Evolutionary conservation across 257 asterid genomes (phyloP).

Genomic region (Cynanchum wilfordii): DNA sequence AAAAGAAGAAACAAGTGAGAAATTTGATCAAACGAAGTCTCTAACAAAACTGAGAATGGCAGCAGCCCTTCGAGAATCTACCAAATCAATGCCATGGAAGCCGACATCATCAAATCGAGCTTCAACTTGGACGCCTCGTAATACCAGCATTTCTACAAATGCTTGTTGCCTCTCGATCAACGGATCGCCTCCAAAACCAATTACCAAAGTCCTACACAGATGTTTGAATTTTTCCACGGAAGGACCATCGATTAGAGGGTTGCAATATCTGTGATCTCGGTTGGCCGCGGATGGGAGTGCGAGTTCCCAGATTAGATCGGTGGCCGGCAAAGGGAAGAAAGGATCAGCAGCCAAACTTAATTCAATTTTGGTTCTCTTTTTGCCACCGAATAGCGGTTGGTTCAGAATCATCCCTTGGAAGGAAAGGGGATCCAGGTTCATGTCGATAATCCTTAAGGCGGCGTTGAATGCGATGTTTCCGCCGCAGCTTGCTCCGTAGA

Average conservation of each 20-base stretch:
- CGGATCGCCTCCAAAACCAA: conserved; percentile 88
- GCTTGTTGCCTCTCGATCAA: conserved; percentile 73
- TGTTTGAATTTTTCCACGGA: conserved; percentile 42
- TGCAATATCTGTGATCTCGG: conserved; percentile 79
- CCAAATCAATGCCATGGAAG: conserved; percentile 63
- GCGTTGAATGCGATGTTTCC: conserved; percentile 59
- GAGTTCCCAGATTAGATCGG: conserved; percentile 73
- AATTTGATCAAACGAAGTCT: conserved; percentile 45
- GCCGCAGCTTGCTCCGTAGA: conserved; percentile 61
- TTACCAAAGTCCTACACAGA: conserved; percentile 64
- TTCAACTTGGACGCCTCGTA: conserved; percentile 60
- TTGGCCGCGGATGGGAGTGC: conserved; percentile 76
- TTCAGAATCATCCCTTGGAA: conserved; percentile 53
- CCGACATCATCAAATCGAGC: conserved; percentile 75
- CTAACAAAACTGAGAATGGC: conserved; percentile 50
- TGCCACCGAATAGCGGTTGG: conserved; percentile 73
- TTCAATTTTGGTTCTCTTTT: conserved; percentile 65
- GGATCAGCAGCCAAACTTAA: conserved; percentile 65
- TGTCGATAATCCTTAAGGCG: conserved; percentile 45
- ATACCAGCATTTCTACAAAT: conserved; percentile 53
- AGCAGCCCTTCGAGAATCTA: conserved; percentile 50
- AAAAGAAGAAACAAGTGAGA: not conserved
- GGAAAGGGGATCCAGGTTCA: conserved; percentile 38
- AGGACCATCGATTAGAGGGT: conserved; percentile 46
- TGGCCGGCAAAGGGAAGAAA: conserved; percentile 74